Percentiles rank a stretch among this genome's conserved stretches.
Conservation (phyloP, 2,329 filamentous ascomycete species). For the Aspergillus sp. region DNA sequence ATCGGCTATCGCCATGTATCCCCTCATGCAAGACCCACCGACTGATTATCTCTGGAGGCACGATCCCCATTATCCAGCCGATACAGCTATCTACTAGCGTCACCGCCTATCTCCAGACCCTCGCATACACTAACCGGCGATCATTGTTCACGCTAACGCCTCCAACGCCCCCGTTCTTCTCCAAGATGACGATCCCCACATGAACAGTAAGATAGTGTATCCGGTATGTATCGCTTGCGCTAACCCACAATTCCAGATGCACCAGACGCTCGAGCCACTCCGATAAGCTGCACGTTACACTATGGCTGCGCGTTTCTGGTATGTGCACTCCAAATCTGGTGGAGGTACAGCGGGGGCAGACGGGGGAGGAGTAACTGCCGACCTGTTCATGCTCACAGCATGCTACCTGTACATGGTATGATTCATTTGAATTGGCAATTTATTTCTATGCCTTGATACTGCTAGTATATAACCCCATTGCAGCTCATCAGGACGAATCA, state of each 20-base stretch:
- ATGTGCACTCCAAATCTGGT: no score
- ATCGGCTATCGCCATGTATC: neutral
- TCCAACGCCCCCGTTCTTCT: neutral
- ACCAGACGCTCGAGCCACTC: neutral
- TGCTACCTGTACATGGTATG: no score
- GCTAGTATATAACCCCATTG: no score
- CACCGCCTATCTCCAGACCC: neutral
- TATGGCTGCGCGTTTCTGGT: no score
- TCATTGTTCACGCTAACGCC: conserved; percentile 4
- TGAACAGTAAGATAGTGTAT: conserved; percentile 1
- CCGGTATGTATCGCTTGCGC: conserved; percentile 5
- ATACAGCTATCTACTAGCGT: neutral
- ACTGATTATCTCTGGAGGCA: neutral
- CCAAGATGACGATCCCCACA: neutral
- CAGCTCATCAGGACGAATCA: neutral
- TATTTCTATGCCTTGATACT: no score
- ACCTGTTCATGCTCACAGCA: no score
- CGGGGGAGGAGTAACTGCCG: no score
- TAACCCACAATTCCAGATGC: neutral
- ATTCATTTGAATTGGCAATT: no score
- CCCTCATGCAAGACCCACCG: neutral
- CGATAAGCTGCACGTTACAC: neutral
- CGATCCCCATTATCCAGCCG: neutral
- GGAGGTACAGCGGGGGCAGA: neutral
- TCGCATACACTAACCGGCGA: conserved; percentile 6